Conservation (phyloP, 2,329 filamentous ascomycete species). For the Aspergillus felis region DNA sequence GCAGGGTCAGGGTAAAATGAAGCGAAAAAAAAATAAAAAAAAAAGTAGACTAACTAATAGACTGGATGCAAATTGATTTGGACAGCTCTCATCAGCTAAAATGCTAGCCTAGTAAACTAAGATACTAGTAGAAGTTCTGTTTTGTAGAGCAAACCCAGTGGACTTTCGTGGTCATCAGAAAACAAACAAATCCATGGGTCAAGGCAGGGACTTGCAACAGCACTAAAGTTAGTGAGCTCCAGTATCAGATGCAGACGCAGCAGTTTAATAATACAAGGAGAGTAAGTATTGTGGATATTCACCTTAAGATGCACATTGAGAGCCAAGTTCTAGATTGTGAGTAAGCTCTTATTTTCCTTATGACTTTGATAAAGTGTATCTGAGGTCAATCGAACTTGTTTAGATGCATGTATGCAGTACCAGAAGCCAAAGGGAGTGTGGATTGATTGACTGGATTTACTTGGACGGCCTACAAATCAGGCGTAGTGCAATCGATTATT, state of each 20-base stretch:
- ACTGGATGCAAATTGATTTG: constrained; percentile 13
- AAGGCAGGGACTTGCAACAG: constrained; percentile 9
- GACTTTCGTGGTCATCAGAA: constrained; percentile 10
- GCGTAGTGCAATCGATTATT: neutral
- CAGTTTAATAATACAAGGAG: constrained; percentile 15
- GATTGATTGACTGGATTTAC: neutral
- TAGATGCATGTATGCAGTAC: neutral
- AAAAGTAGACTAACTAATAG: constrained; percentile 11
- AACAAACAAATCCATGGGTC: constrained; percentile 23
- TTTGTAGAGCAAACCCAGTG: constrained; percentile 5
- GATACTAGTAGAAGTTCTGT: constrained; percentile 8
- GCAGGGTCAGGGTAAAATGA: neutral
- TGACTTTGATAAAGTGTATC: neutral
- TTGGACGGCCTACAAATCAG: neutral
- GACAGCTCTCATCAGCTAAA: constrained; percentile 13
- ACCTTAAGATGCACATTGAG: neutral
- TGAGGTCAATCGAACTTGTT: neutral
- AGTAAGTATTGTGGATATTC: neutral
- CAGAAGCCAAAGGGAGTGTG: neutral
- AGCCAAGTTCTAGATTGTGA: neutral
- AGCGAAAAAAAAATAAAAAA: neutral
- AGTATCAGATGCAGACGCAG: constrained; percentile 13
- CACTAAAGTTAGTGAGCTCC: constrained; percentile 15
- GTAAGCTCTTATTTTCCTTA: neutral
- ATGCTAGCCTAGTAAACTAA: constrained; percentile 9